Conservation (phyloP, 768 basidiomycete species). For the Mycena latifolia region DNA sequence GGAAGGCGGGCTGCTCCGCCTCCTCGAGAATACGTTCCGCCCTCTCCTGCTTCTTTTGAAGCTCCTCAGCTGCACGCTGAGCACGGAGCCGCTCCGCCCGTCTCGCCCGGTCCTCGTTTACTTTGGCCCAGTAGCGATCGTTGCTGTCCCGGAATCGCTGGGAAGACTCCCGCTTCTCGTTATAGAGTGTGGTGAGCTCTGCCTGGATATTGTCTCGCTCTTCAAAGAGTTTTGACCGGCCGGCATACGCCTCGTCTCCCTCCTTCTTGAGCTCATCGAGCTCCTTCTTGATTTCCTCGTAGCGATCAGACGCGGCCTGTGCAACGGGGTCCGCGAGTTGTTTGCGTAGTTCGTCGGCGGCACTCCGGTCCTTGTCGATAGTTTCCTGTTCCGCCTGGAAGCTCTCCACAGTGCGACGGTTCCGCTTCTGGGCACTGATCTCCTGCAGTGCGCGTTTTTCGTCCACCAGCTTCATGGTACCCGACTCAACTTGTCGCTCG, state of each 20-base stretch:
- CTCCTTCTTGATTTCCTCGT: slow-evolving; percentile 85
- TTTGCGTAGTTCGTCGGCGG: slow-evolving; percentile 83
- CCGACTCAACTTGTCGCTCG: slow-evolving; percentile 93
- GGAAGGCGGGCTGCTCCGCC: slow-evolving; percentile 90
- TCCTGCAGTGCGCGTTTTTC: slow-evolving; percentile 97
- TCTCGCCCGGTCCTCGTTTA: slow-evolving; percentile 89
- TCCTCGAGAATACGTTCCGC: slow-evolving; percentile 89
- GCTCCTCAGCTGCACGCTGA: slow-evolving; percentile 83
- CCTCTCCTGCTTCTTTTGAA: slow-evolving; percentile 83
- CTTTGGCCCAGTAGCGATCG: slow-evolving; percentile 85
- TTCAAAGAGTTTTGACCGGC: slow-evolving; percentile 85
- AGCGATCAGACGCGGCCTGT: slow-evolving; percentile 84
- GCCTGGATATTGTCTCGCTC: slow-evolving; percentile 83
- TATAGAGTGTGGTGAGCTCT: slow-evolving; percentile 77
- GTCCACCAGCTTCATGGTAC: slow-evolving; percentile 90
- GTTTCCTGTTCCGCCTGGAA: slow-evolving; percentile 84
- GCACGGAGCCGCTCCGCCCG: slow-evolving; percentile 83
- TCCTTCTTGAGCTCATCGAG: slow-evolving; percentile 89
- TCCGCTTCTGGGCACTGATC: slow-evolving; percentile 80
- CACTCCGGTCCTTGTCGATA: slow-evolving; percentile 82
- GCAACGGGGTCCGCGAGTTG: slow-evolving; percentile 93
- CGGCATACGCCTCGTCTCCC: slow-evolving; percentile 86
- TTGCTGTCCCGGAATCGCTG: slow-evolving; percentile 83
- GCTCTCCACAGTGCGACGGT: slow-evolving; percentile 80
- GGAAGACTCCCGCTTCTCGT: slow-evolving; percentile 81